Conservation (phyloP, 495 filamentous ascomycete genomes). For the Xanthoparmelia taractica region DNA sequence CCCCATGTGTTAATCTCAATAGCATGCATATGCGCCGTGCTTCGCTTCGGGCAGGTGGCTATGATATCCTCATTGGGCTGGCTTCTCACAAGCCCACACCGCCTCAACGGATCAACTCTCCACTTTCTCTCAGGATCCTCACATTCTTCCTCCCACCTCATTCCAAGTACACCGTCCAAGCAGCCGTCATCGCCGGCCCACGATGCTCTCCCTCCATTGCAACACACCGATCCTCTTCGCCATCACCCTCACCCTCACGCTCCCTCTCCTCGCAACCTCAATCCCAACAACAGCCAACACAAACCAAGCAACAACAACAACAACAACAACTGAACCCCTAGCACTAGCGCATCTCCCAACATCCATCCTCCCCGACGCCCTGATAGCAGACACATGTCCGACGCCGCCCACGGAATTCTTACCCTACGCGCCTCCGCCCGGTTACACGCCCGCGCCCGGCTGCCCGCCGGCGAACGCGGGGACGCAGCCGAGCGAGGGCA, state of each 20-base stretch:
- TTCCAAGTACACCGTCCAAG: neutral
- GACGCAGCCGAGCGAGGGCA: slow-evolving; percentile 22
- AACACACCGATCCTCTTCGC: neutral
- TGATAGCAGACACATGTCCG: slow-evolving; percentile 11
- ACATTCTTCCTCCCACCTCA: neutral
- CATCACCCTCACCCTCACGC: neutral
- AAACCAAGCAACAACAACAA: neutral
- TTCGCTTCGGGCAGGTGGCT: neutral
- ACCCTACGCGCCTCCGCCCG: slow-evolving; percentile 22
- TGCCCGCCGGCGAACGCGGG: slow-evolving; percentile 13
- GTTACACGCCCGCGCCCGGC: slow-evolving; percentile 17
- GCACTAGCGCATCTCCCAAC: neutral
- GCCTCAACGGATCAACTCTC: neutral
- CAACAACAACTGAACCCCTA: neutral
- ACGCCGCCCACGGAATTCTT: slow-evolving; percentile 24
- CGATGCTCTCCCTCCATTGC: slow-evolving; percentile 1
- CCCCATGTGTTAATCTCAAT: neutral
- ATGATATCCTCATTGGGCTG: neutral
- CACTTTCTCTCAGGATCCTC: neutral
- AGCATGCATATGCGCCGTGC: neutral
- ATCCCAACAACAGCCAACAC: slow-evolving; percentile 9
- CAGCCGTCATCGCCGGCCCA: neutral
- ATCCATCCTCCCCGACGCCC: neutral
- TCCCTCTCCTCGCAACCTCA: neutral
- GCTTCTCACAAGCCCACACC: neutral